Base-by-base conservation (phyloP, 768 basidiomycete species). In the Macrolepiota fuliginosa region DNA sequence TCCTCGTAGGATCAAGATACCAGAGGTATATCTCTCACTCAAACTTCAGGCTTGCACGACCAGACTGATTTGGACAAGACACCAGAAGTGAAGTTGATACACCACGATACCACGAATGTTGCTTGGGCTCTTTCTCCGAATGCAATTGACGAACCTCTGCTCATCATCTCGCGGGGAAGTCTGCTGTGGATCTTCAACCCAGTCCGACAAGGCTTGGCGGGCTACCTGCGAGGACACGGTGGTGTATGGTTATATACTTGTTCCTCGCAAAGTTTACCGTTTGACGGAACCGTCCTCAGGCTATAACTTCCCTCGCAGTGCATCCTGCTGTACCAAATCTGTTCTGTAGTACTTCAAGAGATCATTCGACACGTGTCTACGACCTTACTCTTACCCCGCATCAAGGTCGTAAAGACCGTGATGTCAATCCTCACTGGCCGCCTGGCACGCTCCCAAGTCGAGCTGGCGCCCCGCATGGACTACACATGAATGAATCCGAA, bases 291-390 rank as follows among this genome's bases (percentile, higher is more conserved):
- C 42, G 45, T 15, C 29, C 13, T 7, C 51, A 85, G 82, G 73
- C 77, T 27, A 91, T 93, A 61, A 91, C 88, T 0, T 86, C 87
- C 9, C 81, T 93, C 5, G 81, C 77, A 0, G 84, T 88, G 6
- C 87, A 91, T 69, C 88, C 87, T 4, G 74, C 66, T 0, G 75
- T 74, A 46, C 83, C 86, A 11, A 77, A 88, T 63, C 69, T 88
- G 3, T 79, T 90, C 63, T 87, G 86, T 65, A 89, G 88, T 1
- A 90, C 90, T 13, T 91, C 91, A 0, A 76, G 86, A 46, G 91
- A 93, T 70, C 83, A 83, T 66, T 83, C 89, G 0, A 79, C 85
- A 4, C 78, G 91, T 29, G 81, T 93, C 52, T 92, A 91, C 60
- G 84, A 91, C 67, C 77, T 92, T 3, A 74, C 74, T 17, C 69